A percentile compares a stretch with the other conserved stretches of the same genome.
Conservation (phyloP, 352 stramenopile genomes). For the Pythium periplocum region DNA sequence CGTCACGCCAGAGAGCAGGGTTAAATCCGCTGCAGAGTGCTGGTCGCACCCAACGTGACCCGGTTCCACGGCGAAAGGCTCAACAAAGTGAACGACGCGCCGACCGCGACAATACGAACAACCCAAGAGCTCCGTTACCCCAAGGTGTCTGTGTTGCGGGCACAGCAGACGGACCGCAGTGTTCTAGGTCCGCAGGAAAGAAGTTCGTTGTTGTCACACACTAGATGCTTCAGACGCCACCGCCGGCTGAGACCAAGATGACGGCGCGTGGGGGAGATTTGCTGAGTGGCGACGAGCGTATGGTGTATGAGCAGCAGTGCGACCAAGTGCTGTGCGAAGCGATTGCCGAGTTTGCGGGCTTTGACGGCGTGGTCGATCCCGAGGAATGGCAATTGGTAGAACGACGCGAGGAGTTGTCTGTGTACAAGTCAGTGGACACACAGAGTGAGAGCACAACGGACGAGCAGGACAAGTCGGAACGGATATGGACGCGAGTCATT, state of each 20-base stretch:
- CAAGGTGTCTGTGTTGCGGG: too few relatives aligned
- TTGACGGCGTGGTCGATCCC: conserved; percentile 30
- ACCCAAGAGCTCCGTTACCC: too few relatives aligned
- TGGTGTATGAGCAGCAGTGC: conserved; percentile 32
- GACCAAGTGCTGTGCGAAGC: conserved; percentile 43
- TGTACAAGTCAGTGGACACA: conserved; percentile 20
- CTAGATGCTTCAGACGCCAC: background rate
- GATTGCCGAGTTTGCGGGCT: conserved; percentile 31
- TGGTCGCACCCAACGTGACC: too few relatives aligned
- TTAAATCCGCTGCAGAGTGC: too few relatives aligned
- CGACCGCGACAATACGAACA: too few relatives aligned
- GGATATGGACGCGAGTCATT: conserved; percentile 20
- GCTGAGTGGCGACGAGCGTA: conserved; percentile 31
- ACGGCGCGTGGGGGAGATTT: background rate
- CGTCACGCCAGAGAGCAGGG: too few relatives aligned
- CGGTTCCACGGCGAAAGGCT: too few relatives aligned
- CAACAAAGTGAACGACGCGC: too few relatives aligned
- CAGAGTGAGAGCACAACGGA: background rate
- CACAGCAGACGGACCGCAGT: too few relatives aligned
- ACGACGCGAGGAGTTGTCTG: conserved; percentile 31
- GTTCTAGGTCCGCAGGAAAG: too few relatives aligned
- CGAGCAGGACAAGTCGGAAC: conserved; percentile 1
- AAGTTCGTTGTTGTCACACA: background rate
- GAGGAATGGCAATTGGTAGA: conserved; percentile 30
- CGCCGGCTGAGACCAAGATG: background rate